A percentile compares a stretch with the other conserved stretches of the same genome.
phyloP scores from a whole-genome alignment of 495 filamentous ascomycete genomes.

The Amorphotheca resinae region DNA sequence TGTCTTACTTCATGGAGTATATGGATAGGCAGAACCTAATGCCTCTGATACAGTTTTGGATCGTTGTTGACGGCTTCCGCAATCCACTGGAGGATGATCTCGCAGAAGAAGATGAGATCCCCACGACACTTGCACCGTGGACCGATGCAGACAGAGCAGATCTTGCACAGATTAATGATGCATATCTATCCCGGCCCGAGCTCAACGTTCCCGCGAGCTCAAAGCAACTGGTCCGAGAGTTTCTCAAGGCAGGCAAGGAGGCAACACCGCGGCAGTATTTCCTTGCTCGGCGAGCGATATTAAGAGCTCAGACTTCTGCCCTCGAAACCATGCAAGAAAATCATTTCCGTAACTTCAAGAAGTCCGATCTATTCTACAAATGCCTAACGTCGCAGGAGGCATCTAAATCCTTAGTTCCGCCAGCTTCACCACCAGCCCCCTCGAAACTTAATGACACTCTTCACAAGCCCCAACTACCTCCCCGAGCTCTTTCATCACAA shows the following conservation, averaged over 20 bases:
- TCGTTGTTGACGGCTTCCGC: constrained; percentile 94
- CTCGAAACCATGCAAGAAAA: constrained; percentile 69
- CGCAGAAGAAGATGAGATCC: constrained; percentile 50
- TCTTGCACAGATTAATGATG: constrained; percentile 77
- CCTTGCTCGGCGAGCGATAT: constrained; percentile 65
- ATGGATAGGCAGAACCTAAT: constrained; percentile 89
- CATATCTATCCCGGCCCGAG: constrained; percentile 72
- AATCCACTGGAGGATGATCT: constrained; percentile 87
- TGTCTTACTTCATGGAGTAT: constrained; percentile 99
- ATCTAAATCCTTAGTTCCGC: constrained; percentile 30
- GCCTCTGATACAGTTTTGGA: constrained; percentile 93
- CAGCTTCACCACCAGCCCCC: constrained; percentile 12
- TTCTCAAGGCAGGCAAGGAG: constrained; percentile 60
- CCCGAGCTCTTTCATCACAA: constrained; percentile 14
- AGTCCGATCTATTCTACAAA: constrained; percentile 89
- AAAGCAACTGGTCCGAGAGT: constrained; percentile 55
- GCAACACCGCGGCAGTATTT: constrained; percentile 75
- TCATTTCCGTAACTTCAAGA: constrained; percentile 77
- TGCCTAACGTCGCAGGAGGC: constrained; percentile 82
- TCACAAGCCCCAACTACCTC: constrained; percentile 4
- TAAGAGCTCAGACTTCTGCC: constrained; percentile 70
- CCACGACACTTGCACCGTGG: constrained; percentile 56
- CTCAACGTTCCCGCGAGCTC: constrained; percentile 61
- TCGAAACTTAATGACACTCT: constrained; percentile 6
- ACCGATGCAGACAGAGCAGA: constrained; percentile 75